These are phyloP conservation scores for Bauhinia variegata DNA, from an alignment of 306 rosid genomes.

Conservation along the genomic window DNA sequence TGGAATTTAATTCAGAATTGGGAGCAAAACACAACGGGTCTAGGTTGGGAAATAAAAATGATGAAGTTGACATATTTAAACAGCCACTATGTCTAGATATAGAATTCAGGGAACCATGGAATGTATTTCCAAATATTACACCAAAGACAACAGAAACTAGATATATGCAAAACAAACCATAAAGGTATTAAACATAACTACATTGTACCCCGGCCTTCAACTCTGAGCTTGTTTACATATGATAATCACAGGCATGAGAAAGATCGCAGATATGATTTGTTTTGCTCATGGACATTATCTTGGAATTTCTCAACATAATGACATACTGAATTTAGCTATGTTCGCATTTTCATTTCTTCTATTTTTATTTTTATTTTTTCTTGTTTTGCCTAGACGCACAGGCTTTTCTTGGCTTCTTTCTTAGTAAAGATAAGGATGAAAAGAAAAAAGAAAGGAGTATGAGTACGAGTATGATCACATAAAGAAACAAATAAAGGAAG, in stretches of 20 bases:
- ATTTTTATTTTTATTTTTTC: not conserved
- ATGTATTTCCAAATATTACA: not conserved
- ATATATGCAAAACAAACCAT: not conserved
- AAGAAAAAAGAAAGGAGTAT: not conserved
- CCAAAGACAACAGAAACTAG: not conserved
- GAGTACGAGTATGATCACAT: conserved; percentile 14
- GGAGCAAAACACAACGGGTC: not conserved
- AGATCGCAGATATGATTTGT: not conserved
- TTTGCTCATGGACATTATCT: conserved; percentile 7
- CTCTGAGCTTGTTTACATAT: not conserved
- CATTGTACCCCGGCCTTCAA: not conserved
- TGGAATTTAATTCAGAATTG: not conserved
- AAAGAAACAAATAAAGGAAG: not conserved
- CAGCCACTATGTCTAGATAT: not conserved
- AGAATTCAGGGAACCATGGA: not conserved
- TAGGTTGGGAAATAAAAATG: not conserved
- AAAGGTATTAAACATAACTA: not conserved
- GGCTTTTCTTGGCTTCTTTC: conserved; percentile 10
- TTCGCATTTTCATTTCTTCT: not conserved
- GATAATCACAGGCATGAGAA: not conserved
- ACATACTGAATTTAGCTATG: conserved; percentile 1
- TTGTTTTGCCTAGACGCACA: no score
- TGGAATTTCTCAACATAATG: not conserved
- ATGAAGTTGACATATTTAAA: not conserved
- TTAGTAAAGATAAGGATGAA: not conserved